Base-by-base conservation (phyloP, 352 stramenopile species). In the Pythium periplocum region DNA sequence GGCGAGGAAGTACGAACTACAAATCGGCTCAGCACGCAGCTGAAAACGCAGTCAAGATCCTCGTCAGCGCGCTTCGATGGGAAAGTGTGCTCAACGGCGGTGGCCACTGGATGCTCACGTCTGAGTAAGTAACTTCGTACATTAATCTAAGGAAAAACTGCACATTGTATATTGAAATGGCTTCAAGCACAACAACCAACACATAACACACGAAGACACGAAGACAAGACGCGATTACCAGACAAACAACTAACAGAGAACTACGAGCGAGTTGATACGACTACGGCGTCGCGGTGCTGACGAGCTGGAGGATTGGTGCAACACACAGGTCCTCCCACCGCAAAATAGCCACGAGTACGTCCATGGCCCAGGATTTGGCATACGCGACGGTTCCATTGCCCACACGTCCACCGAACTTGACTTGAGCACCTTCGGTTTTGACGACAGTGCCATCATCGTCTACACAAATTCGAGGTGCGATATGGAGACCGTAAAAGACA, bases 241-340 rank as follows among this genome's bases (percentile, higher is more conserved):
- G 17, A 26, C 17, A 26, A 26, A 26, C 17, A 26, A 26, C 17
- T 0, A 26, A 26, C 17, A 26, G 17, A 26, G 17, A 26, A 26
- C 17, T 26, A 26, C 17, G 17, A 26, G 17, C 17, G 17, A 26
- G 17, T 26, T 26, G 17, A 26, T 26, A 26, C 17, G 17, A 26
- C 17, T 26, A 26, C 17, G 17, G 17, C 17, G 17, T 26, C 17
- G 17, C 17, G 17, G 17, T 26, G 17, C 26, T 58, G 1, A 44
- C 39, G 36, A 62, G 54, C 41, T 56, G 59, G 38, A 59, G 50
- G 10, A 67, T 40, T n/a, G 54, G 59, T 3, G 48, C 59, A 10
- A 67, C 53, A 11, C 59, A 67, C 48, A 45, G 36, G 45, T 17
- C 58, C 36, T 69, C 61, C 61, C 61, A 69, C 45, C 61, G 55